Percentiles rank a stretch among this genome's conserved stretches.
Conservation (phyloP, 495 filamentous ascomycete genomes). For the Aspergillus sclerotiicarbonarius region DNA sequence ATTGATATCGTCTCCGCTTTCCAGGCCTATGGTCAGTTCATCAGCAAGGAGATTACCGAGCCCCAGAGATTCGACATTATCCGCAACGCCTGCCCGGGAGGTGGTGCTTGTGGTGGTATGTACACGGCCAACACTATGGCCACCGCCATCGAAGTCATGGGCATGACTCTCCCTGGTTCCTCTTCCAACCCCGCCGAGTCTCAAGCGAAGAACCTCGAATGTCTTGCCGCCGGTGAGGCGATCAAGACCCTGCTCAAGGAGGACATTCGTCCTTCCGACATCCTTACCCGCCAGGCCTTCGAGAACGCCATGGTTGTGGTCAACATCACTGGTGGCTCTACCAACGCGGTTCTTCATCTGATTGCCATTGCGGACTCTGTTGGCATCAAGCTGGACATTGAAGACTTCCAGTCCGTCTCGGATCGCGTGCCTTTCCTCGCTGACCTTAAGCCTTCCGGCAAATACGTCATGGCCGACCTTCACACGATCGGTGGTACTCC, state of each 20-base stretch:
- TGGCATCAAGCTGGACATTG: conserved; percentile 87
- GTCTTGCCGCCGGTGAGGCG: conserved; percentile 74
- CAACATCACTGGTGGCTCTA: conserved; percentile 91
- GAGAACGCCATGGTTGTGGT: conserved; percentile 95
- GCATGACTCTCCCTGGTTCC: conserved; percentile 90
- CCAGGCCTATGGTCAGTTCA: conserved; percentile 96
- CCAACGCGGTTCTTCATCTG: conserved; percentile 93
- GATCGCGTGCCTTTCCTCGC: conserved; percentile 89
- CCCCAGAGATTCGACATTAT: conserved; percentile 90
- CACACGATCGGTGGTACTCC: conserved; percentile 88
- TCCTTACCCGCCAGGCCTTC: conserved; percentile 85
- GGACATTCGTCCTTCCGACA: conserved; percentile 84
- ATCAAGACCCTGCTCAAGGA: conserved; percentile 82
- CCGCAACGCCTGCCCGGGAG: conserved; percentile 85
- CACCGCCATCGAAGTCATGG: conserved; percentile 88
- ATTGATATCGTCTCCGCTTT: conserved; percentile 96
- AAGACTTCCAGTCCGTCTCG: conserved; percentile 94
- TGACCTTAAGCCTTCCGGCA: conserved; percentile 93
- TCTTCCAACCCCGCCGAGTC: conserved; percentile 89
- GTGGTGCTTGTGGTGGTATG: conserved; percentile 96
- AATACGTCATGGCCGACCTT: conserved; percentile 92
- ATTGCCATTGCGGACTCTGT: conserved; percentile 94
- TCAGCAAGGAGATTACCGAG: conserved; percentile 86
- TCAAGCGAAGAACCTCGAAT: conserved; percentile 79
- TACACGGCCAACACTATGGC: conserved; percentile 99